These are phyloP conservation scores for Pistacia vera DNA, from an alignment of 345 rosid genomes.

Conservation along the genomic window DNA sequence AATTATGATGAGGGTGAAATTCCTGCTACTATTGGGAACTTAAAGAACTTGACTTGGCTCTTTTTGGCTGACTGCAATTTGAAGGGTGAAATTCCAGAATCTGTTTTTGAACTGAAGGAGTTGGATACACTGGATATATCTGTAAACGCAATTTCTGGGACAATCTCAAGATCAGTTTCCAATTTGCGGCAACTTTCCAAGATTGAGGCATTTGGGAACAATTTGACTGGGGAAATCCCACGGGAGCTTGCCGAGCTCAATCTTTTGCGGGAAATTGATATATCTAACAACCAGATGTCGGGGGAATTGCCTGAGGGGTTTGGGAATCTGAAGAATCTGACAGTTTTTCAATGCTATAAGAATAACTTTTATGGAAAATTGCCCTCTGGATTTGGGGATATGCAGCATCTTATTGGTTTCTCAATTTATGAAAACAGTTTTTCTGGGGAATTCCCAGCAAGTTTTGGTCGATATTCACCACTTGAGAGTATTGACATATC, in stretches of 20 bases:
- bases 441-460: constrained; percentile 67
- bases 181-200: constrained; percentile 52
- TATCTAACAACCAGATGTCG: constrained; percentile 55
- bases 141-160: constrained; percentile 54
- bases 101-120: constrained; percentile 43
- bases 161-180: constrained; percentile 54
- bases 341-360: constrained; percentile 51
- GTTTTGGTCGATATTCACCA: constrained; percentile 66
- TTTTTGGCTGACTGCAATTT: constrained; percentile 44
- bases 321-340: constrained; percentile 51
- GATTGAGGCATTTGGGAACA: constrained; percentile 64
- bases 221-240: constrained; percentile 67
- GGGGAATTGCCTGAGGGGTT: constrained; percentile 62
- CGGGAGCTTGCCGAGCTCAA: constrained; percentile 54
- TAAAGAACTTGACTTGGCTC: constrained; percentile 66
- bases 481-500: constrained; percentile 73
- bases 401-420: constrained; percentile 49
- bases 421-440: constrained; percentile 77
- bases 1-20: constrained; percentile 49
- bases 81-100: constrained; percentile 65
- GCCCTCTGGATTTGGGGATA: constrained; percentile 72
- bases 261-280: constrained; percentile 57
- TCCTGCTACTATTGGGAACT: constrained; percentile 59
- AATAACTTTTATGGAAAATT: constrained; percentile 70
- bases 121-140: constrained; percentile 64